Evolutionary conservation across 345 rosid species (phyloP), one percentile per base, ranked within the genome.

Genomic region (Citrus reticulata): DNA sequence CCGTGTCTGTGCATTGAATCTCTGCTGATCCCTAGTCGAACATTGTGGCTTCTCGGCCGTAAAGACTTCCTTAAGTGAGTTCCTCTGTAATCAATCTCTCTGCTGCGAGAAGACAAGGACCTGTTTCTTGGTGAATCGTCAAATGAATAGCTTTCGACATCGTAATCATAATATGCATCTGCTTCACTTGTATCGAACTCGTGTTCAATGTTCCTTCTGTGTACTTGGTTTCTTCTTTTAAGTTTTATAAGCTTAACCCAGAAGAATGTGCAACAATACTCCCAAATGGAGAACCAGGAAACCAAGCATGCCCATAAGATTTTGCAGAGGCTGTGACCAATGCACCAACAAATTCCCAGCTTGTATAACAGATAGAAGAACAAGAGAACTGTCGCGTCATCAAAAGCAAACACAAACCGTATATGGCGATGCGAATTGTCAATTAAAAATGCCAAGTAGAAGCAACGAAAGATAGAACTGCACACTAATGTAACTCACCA

Each of bases 301-400:
- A 78, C 82, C 51, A 85, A 78, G 60, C 86, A 77, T 37, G 76
- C 72, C 88, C 92, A 85, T 0, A 75, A 67, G 77, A 83, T 39
- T 66, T 77, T 84, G 86, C 86, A 84, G 46, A 89, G 64, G 80
- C 91, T 77, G 63, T 76, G 87, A 75, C 81, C 62, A 61, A 90
- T 63, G 72, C 92, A 86, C 70, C 88, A 81, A 83, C 81, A 84
- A 29, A 90, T 83, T 0, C 90, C 83, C 57, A 85, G 51, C 84
- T 86, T 89, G 62, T 89, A 69, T 32, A 85, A 61, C 71, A 91
- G 84, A 78, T 84, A 86, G 69, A 90, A 71, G 88, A 88, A 88
- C 17, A 88, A 67, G 0, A 84, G 88, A 75, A 87, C 86, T 85
- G 79, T 46, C 51, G 17, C 51, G 51, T 42, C 51, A 42, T 42